Conservation (phyloP, 768 basidiomycete genomes). For the Tricholoma sp. region DNA sequence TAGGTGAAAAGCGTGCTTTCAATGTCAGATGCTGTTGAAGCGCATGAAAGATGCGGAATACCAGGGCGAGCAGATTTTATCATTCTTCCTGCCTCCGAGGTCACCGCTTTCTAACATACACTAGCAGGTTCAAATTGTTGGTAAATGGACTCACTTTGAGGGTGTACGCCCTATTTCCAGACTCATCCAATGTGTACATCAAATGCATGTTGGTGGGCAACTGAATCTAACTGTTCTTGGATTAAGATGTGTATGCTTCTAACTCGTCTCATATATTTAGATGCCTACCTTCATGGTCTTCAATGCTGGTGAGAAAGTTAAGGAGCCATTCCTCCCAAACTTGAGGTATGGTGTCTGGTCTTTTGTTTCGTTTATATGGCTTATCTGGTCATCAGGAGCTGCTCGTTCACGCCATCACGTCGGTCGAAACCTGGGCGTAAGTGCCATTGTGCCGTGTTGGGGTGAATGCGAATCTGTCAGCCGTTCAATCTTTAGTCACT, state of each 20-base stretch:
- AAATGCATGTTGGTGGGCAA: slow-evolving; percentile 85
- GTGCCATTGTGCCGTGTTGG: too few species aligned
- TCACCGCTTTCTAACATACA: slow-evolving; percentile 73
- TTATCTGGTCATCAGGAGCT: background rate
- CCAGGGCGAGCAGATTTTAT: slow-evolving; percentile 98
- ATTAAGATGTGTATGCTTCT: background rate
- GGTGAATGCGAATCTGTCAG: too few species aligned
- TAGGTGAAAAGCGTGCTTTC: slow-evolving; percentile 96
- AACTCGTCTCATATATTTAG: slow-evolving; percentile 13
- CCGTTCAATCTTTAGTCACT: too few species aligned
- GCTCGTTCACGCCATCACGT: background rate
- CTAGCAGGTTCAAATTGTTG: background rate
- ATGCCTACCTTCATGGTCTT: slow-evolving; percentile 32
- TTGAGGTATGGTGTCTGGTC: slow-evolving; percentile 21
- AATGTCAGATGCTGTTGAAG: slow-evolving; percentile 2
- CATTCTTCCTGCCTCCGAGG: slow-evolving; percentile 67
- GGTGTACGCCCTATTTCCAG: slow-evolving; percentile 84
- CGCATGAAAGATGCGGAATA: slow-evolving; percentile 29
- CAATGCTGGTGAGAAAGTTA: slow-evolving; percentile 21
- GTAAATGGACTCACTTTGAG: slow-evolving; percentile 63
- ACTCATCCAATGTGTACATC: slow-evolving; percentile 85
- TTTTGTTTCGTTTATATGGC: background rate
- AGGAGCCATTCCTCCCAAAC: slow-evolving; percentile 25
- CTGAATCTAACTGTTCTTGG: background rate
- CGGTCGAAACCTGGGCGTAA: background rate